Conservation (phyloP, 306 rosid species). For the Castanopsis chinensis region DNA sequence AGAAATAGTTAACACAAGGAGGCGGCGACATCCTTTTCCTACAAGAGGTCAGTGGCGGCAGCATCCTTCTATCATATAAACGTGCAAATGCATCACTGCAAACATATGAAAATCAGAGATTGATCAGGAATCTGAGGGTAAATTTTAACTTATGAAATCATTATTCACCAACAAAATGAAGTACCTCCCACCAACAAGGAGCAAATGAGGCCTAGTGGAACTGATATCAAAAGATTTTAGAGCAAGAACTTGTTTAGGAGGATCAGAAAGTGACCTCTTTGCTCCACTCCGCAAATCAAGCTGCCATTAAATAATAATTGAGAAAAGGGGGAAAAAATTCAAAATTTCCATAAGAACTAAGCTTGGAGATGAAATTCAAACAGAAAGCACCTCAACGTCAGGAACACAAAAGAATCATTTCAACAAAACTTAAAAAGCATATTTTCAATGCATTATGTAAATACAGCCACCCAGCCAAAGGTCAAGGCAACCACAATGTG, state of each 20-base stretch:
- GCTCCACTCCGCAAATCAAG: conserved; percentile 95
- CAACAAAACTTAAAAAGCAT: neutral
- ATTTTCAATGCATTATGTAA: neutral
- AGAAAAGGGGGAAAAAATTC: conserved; percentile 8
- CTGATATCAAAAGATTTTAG: conserved; percentile 93
- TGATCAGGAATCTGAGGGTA: conserved; percentile 8
- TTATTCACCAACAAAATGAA: conserved; percentile 22
- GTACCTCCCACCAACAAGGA: conserved; percentile 98
- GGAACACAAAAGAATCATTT: neutral
- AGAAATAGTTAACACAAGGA: conserved; percentile 89
- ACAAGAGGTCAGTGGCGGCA: conserved; percentile 75
- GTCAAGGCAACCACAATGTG: neutral
- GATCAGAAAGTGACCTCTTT: conserved; percentile 86
- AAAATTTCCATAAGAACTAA: conserved; percentile 23
- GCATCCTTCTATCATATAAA: conserved; percentile 95
- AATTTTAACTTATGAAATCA: neutral
- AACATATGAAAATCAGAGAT: conserved; percentile 26
- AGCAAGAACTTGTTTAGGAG: conserved; percentile 80
- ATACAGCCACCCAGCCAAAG: neutral
- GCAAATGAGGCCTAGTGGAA: conserved; percentile 87
- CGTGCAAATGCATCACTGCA: conserved; percentile 98
- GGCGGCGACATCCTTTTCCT: conserved; percentile 77
- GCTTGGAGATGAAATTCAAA: conserved; percentile 17
- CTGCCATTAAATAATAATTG: conserved; percentile 52
- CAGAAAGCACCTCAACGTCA: conserved; percentile 13